Evolutionary conservation across 257 asterid species (phyloP).

Genomic region (Solanum piurae): DNA sequence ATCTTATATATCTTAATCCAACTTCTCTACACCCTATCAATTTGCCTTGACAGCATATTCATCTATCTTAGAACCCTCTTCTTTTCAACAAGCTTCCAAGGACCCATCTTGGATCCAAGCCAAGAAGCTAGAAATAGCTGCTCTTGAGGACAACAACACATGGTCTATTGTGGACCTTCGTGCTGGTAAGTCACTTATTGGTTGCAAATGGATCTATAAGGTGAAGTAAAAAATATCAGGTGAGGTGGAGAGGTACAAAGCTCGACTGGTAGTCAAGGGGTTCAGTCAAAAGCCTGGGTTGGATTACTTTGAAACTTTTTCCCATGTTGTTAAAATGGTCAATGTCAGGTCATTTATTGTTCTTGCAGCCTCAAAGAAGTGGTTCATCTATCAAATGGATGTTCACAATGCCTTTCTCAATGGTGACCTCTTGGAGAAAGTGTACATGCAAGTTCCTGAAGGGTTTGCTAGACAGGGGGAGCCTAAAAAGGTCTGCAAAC

Average conservation of each 20-base stretch:
- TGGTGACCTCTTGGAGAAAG: background rate
- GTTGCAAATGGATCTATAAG: background rate
- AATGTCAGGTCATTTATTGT: background rate
- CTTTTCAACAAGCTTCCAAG: no score
- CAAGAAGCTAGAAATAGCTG: no score
- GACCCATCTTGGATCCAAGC: background rate
- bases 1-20: background rate
- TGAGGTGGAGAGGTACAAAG: background rate
- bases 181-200: background rate
- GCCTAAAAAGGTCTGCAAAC: background rate
- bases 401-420: background rate
- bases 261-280: background rate
- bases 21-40: background rate
- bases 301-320: background rate
- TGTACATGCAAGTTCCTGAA: background rate
- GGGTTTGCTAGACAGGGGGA: background rate
- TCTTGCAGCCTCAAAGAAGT: background rate
- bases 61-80: no score
- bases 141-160: background rate
- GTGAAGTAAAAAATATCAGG: no score
- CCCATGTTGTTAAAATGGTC: background rate
- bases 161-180: background rate
- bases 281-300: background rate
- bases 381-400: background rate
- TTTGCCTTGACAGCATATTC: background rate